Conservation (phyloP, 164 flowering plant genomes). For the grape (Vitis vinifera) region DNA sequence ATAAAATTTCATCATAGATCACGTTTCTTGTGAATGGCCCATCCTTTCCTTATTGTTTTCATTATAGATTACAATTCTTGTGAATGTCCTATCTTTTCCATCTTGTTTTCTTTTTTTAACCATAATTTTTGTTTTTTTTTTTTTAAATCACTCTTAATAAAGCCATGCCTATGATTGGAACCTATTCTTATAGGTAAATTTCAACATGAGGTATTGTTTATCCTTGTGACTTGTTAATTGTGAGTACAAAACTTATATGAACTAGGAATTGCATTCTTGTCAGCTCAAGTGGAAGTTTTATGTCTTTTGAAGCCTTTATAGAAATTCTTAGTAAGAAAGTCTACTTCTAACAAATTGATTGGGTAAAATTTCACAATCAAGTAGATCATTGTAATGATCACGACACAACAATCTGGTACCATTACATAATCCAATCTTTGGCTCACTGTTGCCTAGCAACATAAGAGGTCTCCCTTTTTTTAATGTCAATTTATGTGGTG, state of each 20-base stretch:
- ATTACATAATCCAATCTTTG: constrained; percentile 3
- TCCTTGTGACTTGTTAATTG: constrained; percentile 11
- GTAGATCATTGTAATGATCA: neutral
- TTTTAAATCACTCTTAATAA: constrained; percentile 1
- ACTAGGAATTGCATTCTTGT: constrained; percentile 8
- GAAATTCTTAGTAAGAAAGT: constrained; percentile 11
- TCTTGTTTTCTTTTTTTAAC: neutral
- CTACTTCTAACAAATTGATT: neutral
- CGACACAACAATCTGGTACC: constrained; percentile 3
- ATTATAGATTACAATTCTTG: neutral
- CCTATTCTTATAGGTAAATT: neutral
- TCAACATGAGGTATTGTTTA: constrained; percentile 10
- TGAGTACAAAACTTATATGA: constrained; percentile 1
- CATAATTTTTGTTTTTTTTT: too few relatives aligned
- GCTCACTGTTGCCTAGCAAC: constrained; percentile 6
- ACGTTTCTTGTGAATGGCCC: neutral
- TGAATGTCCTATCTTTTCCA: neutral
- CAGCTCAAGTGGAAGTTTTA: neutral
- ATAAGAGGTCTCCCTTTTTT: constrained; percentile 1
- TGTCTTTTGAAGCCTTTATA: neutral
- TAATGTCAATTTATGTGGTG: constrained; percentile 12
- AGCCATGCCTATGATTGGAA: neutral
- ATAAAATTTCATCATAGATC: neutral
- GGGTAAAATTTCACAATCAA: constrained; percentile 1
- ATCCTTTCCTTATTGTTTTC: neutral